Base-by-base conservation (phyloP, 306 rosid species). In the Sicyos edulis region DNA sequence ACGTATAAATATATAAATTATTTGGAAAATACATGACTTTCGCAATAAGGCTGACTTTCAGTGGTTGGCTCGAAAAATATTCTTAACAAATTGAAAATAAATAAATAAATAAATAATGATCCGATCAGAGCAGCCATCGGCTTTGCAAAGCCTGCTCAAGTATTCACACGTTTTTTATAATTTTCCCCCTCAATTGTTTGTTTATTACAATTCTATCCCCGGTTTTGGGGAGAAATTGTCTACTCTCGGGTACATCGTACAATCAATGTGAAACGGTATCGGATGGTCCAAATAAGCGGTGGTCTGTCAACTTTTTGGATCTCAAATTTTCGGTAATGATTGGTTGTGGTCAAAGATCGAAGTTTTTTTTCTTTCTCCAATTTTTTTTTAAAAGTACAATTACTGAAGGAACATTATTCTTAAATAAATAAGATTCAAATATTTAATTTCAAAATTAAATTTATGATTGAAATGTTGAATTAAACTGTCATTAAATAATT, bases 51-150 rank as follows among this genome's bases (percentile, higher is more conserved):
- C 45, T 40, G 45, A 40, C 45, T 40, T 40, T 0, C 8, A 40
- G 45, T 8, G 45, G 45, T 40, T 40, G 45, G 45, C 42, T 40
- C 45, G 45, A 40, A 6, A 75, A 76, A 74, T n/a, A 57, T 60
- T 45, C 72, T 21, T 56, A 59, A 26, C n/a, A 34, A 64, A 63
- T 66, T 49, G 4, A 14, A 40, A 40, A 4, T 10, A 17, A 17
- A 13, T 47, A n/a, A 63, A 67, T 19, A 47, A 49, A 47, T 5
- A 14, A 68, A 66, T 12, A 13, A 20, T 66, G 54, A 66, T 66
- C 19, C 4, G 37, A 66, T 66, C 37, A 20, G 54, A 64, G 70
- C 70, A 37, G 53, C 32, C 70, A 62, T 16, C 8, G 69, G 24
- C 69, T 16, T 37, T 61, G 47, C 20, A 62, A 64, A 64, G 24